phyloP scores from a whole-genome alignment of 2,329 filamentous ascomycete genomes.

The Laburnicola sp. region DNA sequence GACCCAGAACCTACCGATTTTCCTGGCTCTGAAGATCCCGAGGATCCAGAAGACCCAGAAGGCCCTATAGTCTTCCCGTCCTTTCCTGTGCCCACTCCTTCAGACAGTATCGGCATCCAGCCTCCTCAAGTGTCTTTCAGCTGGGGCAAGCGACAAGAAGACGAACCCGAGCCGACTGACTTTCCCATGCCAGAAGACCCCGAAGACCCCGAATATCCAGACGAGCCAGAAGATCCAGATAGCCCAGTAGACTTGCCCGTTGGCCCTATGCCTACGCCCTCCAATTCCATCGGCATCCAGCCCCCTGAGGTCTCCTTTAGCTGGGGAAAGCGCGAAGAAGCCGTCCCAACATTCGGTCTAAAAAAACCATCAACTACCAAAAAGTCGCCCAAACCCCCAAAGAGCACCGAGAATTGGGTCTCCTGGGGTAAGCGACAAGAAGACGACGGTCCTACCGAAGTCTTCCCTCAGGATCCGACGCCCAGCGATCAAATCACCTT shows the following conservation, averaged over 20 bases:
- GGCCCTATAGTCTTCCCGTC: constrained; percentile 7
- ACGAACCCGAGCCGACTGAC: constrained; percentile 5
- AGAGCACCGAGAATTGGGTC: constrained; percentile 9
- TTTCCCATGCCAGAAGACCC: neutral
- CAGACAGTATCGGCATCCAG: constrained; percentile 16
- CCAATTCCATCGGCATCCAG: constrained; percentile 9
- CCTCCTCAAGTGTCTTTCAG: constrained; percentile 18
- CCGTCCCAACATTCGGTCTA: constrained; percentile 1
- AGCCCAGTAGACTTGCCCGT: neutral
- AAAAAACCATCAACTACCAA: neutral
- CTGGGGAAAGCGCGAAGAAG: constrained; percentile 14
- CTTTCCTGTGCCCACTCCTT: constrained; percentile 7
- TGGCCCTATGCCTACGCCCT: neutral
- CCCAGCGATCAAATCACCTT: constrained; percentile 8
- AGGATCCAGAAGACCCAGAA: constrained; percentile 17
- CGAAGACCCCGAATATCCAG: neutral
- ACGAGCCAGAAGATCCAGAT: constrained; percentile 4
- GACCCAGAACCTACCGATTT: constrained; percentile 12
- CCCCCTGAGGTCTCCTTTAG: constrained; percentile 13
- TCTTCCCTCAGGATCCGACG: constrained; percentile 2
- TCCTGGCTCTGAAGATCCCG: constrained; percentile 8
- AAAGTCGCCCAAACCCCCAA: constrained; percentile 6
- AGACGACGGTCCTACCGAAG: neutral
- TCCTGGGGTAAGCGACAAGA: constrained; percentile 18
- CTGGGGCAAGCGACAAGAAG: constrained; percentile 22